Conservation (phyloP, 2,329 filamentous ascomycete species). For the Chaetoscypha palmicola region DNA sequence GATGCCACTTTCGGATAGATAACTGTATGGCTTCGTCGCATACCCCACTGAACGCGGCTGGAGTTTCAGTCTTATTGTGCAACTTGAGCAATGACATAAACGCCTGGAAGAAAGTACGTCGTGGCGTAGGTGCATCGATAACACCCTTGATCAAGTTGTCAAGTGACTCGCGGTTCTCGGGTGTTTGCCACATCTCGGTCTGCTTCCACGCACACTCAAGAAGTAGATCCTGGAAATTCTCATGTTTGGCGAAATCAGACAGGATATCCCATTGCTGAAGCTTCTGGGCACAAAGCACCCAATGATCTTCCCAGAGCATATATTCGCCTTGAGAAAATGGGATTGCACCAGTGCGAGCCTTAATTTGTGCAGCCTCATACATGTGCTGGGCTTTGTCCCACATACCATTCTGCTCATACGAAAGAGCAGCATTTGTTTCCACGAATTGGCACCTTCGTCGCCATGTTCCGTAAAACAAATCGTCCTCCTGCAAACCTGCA, state of each 20-base stretch:
- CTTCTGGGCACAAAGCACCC: constrained; percentile 96
- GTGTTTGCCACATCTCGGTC: constrained; percentile 87
- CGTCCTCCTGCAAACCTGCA: constrained; percentile 82
- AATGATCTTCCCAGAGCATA: constrained; percentile 99
- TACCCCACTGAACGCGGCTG: constrained; percentile 75
- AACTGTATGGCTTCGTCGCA: constrained; percentile 97
- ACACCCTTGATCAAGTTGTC: constrained; percentile 94
- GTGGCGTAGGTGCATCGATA: constrained; percentile 91
- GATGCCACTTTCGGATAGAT: constrained; percentile 97
- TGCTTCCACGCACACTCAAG: constrained; percentile 94
- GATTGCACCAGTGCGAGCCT: constrained; percentile 90
- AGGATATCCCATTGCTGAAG: constrained; percentile 98
- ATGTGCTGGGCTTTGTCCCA: constrained; percentile 98
- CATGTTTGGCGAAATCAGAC: constrained; percentile 95
- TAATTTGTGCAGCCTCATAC: constrained; percentile 95
- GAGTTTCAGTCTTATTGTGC: constrained; percentile 77
- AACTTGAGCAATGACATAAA: constrained; percentile 96
- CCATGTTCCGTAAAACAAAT: constrained; percentile 97
- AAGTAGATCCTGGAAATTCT: constrained; percentile 94
- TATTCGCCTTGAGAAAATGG: constrained; percentile 96
- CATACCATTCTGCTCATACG: constrained; percentile 97
- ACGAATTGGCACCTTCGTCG: constrained; percentile 90
- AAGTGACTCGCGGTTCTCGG: constrained; percentile 79
- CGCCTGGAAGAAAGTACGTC: constrained; percentile 93
- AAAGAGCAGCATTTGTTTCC: constrained; percentile 93